Percentiles rank a stretch among this genome's conserved stretches.
phyloP scores from a whole-genome alignment of 202 grass and related monocot species.

The Elaeis oleifera region DNA sequence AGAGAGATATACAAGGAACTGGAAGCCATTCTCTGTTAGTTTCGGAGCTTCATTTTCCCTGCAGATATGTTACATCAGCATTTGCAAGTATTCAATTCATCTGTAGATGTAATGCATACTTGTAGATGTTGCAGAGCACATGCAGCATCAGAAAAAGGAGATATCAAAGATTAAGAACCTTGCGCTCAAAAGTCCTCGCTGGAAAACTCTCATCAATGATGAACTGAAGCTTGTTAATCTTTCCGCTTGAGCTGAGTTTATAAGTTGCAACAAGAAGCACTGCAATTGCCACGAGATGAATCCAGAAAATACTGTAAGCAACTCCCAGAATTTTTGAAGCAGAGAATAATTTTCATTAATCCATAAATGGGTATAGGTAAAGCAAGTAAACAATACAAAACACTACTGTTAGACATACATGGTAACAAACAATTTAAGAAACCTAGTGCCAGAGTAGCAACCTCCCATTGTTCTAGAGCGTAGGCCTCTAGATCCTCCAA shows the following conservation, averaged over 20 bases:
- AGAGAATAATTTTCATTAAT: too few relatives aligned
- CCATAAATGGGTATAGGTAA: neutral
- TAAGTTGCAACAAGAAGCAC: constrained; percentile 91
- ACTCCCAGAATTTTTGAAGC: too few relatives aligned
- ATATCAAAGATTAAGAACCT: constrained; percentile 29
- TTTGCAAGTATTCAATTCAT: constrained; percentile 3
- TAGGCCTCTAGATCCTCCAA: constrained; percentile 58
- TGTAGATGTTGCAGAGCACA: neutral
- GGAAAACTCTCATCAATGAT: constrained; percentile 82
- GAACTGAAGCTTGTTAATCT: constrained; percentile 61
- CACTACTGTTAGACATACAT: constrained; percentile 18
- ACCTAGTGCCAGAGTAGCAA: constrained; percentile 21
- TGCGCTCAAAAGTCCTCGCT: constrained; percentile 79
- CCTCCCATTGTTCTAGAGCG: constrained; percentile 92
- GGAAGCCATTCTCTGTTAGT: constrained; percentile 93
- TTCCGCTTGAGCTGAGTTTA: constrained; percentile 90
- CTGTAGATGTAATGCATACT: neutral
- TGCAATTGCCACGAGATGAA: constrained; percentile 28
- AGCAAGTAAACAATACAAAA: constrained; percentile 1
- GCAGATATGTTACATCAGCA: constrained; percentile 31
- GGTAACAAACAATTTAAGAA: constrained; percentile 19
- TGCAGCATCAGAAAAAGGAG: neutral
- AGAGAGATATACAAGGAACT: constrained; percentile 58
- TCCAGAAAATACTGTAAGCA: constrained; percentile 6
- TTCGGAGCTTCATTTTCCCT: constrained; percentile 82